Evolutionary conservation across 1,139 yeast genomes (phyloP).

Genomic region (Kluyveromyces marxianus): DNA sequence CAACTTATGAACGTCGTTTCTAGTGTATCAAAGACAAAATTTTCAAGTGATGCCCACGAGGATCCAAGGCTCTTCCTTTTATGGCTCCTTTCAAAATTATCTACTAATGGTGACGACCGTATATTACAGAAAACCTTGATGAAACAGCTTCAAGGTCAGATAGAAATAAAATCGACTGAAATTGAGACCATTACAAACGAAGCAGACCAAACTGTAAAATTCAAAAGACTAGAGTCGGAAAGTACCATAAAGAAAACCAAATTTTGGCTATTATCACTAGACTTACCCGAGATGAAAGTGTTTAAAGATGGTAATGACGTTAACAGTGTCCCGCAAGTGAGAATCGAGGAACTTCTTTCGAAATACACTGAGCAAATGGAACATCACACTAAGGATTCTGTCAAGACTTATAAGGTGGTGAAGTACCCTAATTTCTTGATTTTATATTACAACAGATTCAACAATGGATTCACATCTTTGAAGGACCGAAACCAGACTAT

Average conservation of each 20-base stretch:
- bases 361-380: conserved; percentile 39
- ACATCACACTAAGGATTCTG: conserved; percentile 29
- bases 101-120: conserved; percentile 36
- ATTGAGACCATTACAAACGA: conserved; percentile 22
- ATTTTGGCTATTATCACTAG: conserved; percentile 54
- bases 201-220: conserved; percentile 25
- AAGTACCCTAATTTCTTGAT: conserved; percentile 48
- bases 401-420: conserved; percentile 34
- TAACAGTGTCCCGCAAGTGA: conserved; percentile 46
- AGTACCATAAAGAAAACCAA: conserved; percentile 29
- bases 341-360: conserved; percentile 38
- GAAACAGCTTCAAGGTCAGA: conserved; percentile 45
- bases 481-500: conserved; percentile 53
- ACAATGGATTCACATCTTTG: conserved; percentile 30
- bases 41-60: conserved; percentile 33
- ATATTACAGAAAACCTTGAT: conserved; percentile 19
- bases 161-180: conserved; percentile 34
- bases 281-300: conserved; percentile 51
- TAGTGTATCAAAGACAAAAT: conserved; percentile 36
- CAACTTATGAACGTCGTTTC: conserved; percentile 49
- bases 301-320: conserved; percentile 35
- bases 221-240: conserved; percentile 17
- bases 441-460: conserved; percentile 50
- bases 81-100: conserved; percentile 41
- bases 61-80: conserved; percentile 52